A percentile compares a stretch with the other conserved stretches of the same genome.
Conservation (phyloP, 2,329 filamentous ascomycete species). For the Diplodia seriata region DNA sequence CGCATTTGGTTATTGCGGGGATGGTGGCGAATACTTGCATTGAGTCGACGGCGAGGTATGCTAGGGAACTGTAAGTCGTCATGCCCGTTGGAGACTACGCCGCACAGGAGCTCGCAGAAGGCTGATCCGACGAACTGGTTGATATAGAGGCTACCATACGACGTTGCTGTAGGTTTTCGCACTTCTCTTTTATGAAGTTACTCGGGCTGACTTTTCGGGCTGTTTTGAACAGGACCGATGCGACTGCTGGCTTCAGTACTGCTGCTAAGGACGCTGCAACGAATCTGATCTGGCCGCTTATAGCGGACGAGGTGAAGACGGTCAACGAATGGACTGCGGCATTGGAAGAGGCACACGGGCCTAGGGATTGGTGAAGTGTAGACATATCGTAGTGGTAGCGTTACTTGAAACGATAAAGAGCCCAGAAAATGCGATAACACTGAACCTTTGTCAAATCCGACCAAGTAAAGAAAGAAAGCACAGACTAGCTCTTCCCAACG, state of each 20-base stretch:
- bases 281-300: conserved; percentile 33
- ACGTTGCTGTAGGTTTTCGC: no score
- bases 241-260: conserved; percentile 33
- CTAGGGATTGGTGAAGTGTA: neutral
- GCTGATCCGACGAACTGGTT: neutral
- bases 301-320: conserved; percentile 27
- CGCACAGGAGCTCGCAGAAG: neutral
- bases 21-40: conserved; percentile 46
- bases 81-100: neutral
- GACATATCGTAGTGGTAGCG: no score
- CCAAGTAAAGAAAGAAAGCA: no score
- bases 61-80: conserved; percentile 40
- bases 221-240: conserved; percentile 4
- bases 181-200: no score
- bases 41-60: conserved; percentile 47
- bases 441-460: no score
- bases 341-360: neutral
- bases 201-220: neutral
- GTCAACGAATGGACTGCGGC: neutral
- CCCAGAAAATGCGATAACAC: no score
- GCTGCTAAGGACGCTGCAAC: conserved; percentile 33
- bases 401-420: no score
- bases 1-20: conserved; percentile 43
- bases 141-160: neutral
- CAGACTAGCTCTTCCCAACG: no score